Conservation (phyloP, 257 asterid species). For the Salvia hispanica region DNA sequence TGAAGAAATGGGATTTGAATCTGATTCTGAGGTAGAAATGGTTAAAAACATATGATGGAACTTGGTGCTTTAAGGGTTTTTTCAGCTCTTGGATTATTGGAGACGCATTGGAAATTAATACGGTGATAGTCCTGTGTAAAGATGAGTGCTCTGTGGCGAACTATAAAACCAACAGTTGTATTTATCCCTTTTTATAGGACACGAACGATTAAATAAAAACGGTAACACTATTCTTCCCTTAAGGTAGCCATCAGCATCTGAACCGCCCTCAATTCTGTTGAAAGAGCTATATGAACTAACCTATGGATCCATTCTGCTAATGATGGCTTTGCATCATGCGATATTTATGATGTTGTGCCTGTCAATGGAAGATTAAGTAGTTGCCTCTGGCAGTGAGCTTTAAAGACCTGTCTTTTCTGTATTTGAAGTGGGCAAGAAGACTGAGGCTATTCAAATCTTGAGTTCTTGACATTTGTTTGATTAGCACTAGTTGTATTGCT, state of each 20-base stretch:
- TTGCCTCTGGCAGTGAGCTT: background rate
- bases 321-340: background rate
- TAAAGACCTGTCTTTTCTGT: background rate
- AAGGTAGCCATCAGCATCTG: slow-evolving; percentile 12
- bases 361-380: background rate
- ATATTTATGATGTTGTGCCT: background rate
- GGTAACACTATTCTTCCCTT: background rate
- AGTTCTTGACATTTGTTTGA: background rate
- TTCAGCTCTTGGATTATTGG: slow-evolving; percentile 22
- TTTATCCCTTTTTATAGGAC: slow-evolving; percentile 16
- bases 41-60: slow-evolving; percentile 9
- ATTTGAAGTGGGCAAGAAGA: slow-evolving; percentile 5
- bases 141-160: no score
- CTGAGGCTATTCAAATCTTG: slow-evolving; percentile 10
- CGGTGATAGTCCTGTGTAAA: background rate
- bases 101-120: background rate
- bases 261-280: background rate
- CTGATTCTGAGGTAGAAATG: background rate
- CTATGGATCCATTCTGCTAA: background rate
- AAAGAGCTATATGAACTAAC: background rate
- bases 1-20: slow-evolving; percentile 20
- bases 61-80: slow-evolving; percentile 26
- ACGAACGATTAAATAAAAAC: background rate
- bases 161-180: background rate
- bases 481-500: background rate